Percentiles rank a stretch among this genome's conserved stretches.
phyloP scores from a whole-genome alignment of 805 yeast species.

The Tanozyma kutaoensis region DNA sequence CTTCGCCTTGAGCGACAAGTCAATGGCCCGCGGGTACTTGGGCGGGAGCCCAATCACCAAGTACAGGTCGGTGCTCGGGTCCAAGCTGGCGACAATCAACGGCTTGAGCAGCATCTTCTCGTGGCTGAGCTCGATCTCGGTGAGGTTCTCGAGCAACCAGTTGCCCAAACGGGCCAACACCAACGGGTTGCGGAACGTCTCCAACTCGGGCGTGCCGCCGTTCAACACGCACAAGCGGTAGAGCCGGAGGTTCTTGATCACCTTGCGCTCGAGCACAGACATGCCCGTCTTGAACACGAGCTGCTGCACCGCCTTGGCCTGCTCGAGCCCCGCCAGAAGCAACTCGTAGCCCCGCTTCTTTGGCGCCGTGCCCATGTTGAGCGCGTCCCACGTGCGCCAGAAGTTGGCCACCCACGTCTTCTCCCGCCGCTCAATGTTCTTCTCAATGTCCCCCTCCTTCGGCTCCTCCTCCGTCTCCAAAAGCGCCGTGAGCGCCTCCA shows the following conservation, averaged over 20 bases:
- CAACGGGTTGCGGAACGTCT: slow-evolving; percentile 72
- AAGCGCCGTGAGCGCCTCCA: slow-evolving; percentile 76
- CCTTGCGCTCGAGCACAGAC: slow-evolving; percentile 73
- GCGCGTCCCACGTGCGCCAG: slow-evolving; percentile 49
- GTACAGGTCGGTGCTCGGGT: slow-evolving; percentile 61
- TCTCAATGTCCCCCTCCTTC: slow-evolving; percentile 12
- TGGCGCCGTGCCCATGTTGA: slow-evolving; percentile 14
- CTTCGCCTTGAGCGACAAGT: slow-evolving; percentile 20
- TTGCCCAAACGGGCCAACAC: slow-evolving; percentile 73
- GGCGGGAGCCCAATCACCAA: slow-evolving; percentile 87
- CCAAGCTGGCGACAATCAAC: slow-evolving; percentile 73
- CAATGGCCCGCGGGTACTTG: slow-evolving; percentile 44
- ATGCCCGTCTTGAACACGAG: slow-evolving; percentile 80
- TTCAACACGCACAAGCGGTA: slow-evolving; percentile 80
- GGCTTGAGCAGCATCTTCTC: slow-evolving; percentile 39
- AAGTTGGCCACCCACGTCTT: slow-evolving; percentile 64
- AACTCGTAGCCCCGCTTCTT: slow-evolving; percentile 34
- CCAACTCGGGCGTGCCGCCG: slow-evolving; percentile 59
- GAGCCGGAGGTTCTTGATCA: slow-evolving; percentile 64
- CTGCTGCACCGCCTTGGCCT: slow-evolving; percentile 75
- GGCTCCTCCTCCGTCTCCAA: slow-evolving; percentile 46
- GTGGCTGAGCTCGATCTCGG: slow-evolving; percentile 48
- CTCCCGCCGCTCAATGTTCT: slow-evolving; percentile 28
- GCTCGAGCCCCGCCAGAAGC: slow-evolving; percentile 57
- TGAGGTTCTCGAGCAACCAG: slow-evolving; percentile 85